phyloP scores from a whole-genome alignment of 169 alveolate genomes.

The Cryptosporidium meleagridis region DNA sequence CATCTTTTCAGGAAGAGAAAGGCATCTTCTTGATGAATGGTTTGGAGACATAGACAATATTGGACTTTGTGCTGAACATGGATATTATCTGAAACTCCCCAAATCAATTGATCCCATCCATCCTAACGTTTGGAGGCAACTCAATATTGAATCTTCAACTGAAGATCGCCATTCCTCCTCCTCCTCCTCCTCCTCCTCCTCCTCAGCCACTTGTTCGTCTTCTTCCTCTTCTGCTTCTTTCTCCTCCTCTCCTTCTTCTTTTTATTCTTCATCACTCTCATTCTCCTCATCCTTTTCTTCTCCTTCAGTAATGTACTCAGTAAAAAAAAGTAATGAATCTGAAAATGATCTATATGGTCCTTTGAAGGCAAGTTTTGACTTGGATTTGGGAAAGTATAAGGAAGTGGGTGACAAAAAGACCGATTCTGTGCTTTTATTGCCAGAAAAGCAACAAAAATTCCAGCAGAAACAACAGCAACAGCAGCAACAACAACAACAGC shows the following conservation, averaged over 20 bases:
- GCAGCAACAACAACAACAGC: not conserved
- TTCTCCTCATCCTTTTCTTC: not conserved
- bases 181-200: not conserved
- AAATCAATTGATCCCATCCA: conserved; percentile 15
- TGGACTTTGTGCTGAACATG: conserved; percentile 75
- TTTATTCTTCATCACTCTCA: not conserved
- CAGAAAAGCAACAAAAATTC: not conserved
- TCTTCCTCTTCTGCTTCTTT: not conserved
- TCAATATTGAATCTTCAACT: not conserved
- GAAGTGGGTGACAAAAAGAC: not conserved
- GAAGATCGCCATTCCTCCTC: not conserved
- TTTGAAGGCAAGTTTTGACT: not conserved
- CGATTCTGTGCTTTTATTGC: not conserved
- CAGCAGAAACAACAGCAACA: not conserved
- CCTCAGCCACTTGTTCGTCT: not conserved
- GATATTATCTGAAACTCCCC: conserved; percentile 70
- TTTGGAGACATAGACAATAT: conserved; percentile 74
- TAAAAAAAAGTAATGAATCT: not conserved
- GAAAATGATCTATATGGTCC: not conserved
- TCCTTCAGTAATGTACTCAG: not conserved
- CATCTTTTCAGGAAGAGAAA: conserved; percentile 80
- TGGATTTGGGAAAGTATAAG: not conserved
- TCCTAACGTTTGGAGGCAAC: conserved; percentile 44
- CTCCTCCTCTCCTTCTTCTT: not conserved
- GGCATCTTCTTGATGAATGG: conserved; percentile 79